A percentile compares a stretch with the other conserved stretches of the same genome.
phyloP scores from a whole-genome alignment of 1,284 basidiomycete species.

The Cryptococcus sp. region DNA sequence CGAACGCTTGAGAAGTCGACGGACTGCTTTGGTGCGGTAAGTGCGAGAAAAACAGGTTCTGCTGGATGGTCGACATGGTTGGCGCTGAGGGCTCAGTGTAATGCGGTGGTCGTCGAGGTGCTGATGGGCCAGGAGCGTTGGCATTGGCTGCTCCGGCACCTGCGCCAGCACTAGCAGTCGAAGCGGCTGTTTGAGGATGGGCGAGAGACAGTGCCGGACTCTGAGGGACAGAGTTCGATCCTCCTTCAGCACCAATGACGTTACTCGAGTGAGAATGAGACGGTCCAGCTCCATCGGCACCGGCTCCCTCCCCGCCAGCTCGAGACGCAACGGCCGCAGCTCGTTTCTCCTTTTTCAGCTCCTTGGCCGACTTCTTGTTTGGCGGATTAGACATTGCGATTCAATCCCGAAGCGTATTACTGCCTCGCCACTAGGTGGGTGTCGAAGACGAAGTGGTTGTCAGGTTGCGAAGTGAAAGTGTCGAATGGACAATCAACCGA shows the following conservation, averaged over 20 bases:
- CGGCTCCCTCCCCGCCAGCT: conserved; percentile 15
- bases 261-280: background rate
- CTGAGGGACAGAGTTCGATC: background rate
- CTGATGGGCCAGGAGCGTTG: conserved; percentile 18
- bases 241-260: background rate
- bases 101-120: conserved; percentile 22
- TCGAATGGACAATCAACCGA: too few species aligned
- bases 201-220: background rate
- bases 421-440: too few species aligned
- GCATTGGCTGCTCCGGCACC: conserved; percentile 7
- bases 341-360: conserved; percentile 50
- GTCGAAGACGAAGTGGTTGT: too few species aligned
- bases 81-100: conserved; percentile 13
- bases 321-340: conserved; percentile 50
- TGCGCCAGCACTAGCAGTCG: background rate
- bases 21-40: conserved; percentile 57
- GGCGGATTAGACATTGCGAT: too few species aligned
- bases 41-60: conserved; percentile 62
- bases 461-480: too few species aligned
- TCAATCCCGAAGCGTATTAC: too few species aligned
- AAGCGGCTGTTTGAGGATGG: background rate
- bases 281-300: background rate
- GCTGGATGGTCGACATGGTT: conserved; percentile 15
- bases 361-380: conserved; percentile 46
- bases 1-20: conserved; percentile 35